phyloP scores from a whole-genome alignment of 345 rosid species.

The Luvunga scandens region DNA sequence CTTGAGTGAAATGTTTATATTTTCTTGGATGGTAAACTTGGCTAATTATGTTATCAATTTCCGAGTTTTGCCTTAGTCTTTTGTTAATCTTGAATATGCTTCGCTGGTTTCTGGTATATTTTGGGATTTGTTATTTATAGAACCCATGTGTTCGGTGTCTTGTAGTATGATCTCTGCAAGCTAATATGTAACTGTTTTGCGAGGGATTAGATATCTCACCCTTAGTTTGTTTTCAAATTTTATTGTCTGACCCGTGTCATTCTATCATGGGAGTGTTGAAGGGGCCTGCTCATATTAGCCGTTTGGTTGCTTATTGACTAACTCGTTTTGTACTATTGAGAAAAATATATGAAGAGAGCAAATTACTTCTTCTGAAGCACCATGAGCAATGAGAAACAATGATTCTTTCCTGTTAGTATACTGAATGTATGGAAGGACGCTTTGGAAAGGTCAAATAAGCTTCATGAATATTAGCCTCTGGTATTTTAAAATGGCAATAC shows the following conservation, averaged over 20 bases:
- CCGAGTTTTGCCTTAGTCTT: conserved; percentile 29
- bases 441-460: background rate
- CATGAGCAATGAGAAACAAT: background rate
- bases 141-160: conserved; percentile 30
- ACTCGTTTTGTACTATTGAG: background rate
- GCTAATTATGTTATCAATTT: conserved; percentile 19
- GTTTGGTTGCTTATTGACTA: background rate
- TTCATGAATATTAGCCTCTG: too few species aligned
- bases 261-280: conserved; percentile 20
- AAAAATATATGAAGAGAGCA: background rate
- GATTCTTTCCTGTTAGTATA: background rate
- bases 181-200: conserved; percentile 39
- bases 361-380: background rate
- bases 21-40: conserved; percentile 31
- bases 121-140: conserved; percentile 33
- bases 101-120: conserved; percentile 19
- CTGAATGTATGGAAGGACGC: background rate
- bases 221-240: conserved; percentile 19
- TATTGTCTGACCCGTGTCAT: conserved; percentile 18
- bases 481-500: too few species aligned
- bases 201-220: conserved; percentile 29
- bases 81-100: conserved; percentile 18
- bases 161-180: conserved; percentile 39
- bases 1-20: conserved; percentile 31
- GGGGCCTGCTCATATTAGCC: background rate